Evolutionary conservation across 179 eudicot genomes (phyloP).

Genomic region (Gypsophila paniculata): DNA sequence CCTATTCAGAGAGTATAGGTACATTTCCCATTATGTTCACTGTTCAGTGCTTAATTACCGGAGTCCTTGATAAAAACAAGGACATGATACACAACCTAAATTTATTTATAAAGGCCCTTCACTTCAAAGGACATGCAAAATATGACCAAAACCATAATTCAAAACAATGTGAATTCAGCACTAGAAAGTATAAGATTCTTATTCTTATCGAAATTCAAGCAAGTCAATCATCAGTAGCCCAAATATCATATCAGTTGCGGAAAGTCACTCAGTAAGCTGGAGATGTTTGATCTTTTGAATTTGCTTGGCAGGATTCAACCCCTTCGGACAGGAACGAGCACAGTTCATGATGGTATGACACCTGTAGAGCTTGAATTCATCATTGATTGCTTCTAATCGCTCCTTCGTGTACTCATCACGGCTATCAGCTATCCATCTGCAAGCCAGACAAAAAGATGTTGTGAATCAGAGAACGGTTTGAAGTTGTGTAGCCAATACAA

Average conservation of each 20-base stretch:
- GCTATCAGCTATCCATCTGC: slow-evolving; percentile 99
- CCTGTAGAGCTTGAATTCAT: slow-evolving; percentile 95
- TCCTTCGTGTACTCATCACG: slow-evolving; percentile 96
- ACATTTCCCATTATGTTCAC: too few relatives aligned
- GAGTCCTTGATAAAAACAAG: too few relatives aligned
- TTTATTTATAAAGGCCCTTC: too few relatives aligned
- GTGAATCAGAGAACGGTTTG: background rate
- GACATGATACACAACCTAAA: too few relatives aligned
- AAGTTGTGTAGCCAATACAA: background rate
- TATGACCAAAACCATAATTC: background rate
- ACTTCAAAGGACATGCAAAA: background rate
- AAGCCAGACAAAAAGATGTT: slow-evolving; percentile 11
- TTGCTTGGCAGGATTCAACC: slow-evolving; percentile 89
- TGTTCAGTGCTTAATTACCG: too few relatives aligned
- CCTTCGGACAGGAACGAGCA: slow-evolving; percentile 94
- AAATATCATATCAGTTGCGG: background rate
- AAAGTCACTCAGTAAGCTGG: slow-evolving; percentile 30
- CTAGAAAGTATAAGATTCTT: background rate
- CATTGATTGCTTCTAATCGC: slow-evolving; percentile 78
- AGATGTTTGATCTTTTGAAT: slow-evolving; percentile 83
- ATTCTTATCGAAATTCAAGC: background rate
- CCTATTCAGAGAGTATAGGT: too few relatives aligned
- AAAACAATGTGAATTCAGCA: background rate
- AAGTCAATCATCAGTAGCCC: slow-evolving; percentile 5
- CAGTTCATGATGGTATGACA: slow-evolving; percentile 97